Conservation (phyloP, 768 basidiomycete genomes). For the Panaeolus cyanescens region DNA sequence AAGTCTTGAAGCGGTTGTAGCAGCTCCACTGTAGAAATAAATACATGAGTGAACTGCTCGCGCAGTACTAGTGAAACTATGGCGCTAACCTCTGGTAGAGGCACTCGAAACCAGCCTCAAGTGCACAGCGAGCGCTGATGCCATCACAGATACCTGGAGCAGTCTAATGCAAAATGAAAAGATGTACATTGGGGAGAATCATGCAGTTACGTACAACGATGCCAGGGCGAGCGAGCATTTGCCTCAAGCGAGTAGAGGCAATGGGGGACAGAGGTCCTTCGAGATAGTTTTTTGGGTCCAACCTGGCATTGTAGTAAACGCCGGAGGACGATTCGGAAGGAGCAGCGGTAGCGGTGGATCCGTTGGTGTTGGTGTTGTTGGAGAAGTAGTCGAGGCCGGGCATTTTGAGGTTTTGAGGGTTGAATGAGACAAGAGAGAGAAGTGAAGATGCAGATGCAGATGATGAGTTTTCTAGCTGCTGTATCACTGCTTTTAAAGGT, state of each 20-base stretch:
- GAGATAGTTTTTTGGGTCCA: slow-evolving; percentile 71
- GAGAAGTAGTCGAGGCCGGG: slow-evolving; percentile 26
- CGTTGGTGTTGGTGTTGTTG: slow-evolving; percentile 7
- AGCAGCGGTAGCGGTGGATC: slow-evolving; percentile 7
- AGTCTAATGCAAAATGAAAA: slow-evolving; percentile 34
- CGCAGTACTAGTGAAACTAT: not conserved
- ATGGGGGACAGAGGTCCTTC: slow-evolving; percentile 69
- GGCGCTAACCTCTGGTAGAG: slow-evolving; percentile 63
- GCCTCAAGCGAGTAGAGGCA: slow-evolving; percentile 69
- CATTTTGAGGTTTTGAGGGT: slow-evolving; percentile 14
- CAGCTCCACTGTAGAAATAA: slow-evolving; percentile 55
- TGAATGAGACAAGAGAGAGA: not conserved
- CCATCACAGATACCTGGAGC: slow-evolving; percentile 74
- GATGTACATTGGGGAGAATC: not conserved
- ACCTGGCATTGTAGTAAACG: slow-evolving; percentile 63
- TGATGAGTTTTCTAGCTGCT: not conserved
- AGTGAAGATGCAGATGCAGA: not conserved
- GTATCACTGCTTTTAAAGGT: not conserved
- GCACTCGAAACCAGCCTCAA: slow-evolving; percentile 75
- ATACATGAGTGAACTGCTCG: not conserved
- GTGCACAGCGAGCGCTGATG: slow-evolving; percentile 71
- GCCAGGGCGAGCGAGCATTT: slow-evolving; percentile 68
- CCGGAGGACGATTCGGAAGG: slow-evolving; percentile 5
- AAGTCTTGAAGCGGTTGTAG: slow-evolving; percentile 77
- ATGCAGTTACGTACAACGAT: slow-evolving; percentile 56